These are phyloP conservation scores for Penicillium sp. DNA, from an alignment of 2,329 filamentous ascomycete genomes.

Conservation along the genomic window DNA sequence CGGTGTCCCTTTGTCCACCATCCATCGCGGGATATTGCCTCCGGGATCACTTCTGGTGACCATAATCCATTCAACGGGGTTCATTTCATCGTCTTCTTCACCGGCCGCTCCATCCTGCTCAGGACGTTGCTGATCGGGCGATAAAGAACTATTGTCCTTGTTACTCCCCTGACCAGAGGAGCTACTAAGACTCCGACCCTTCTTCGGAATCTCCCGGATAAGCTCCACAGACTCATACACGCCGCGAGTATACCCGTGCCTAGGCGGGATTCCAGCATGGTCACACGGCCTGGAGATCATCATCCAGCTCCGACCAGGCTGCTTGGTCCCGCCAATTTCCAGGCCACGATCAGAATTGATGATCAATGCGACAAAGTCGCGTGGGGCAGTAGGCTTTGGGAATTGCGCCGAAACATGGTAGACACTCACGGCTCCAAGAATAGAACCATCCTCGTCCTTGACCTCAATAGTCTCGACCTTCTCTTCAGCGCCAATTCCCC, in stretches of 20 bases:
- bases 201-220: slow-evolving; percentile 70
- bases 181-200: slow-evolving; percentile 14
- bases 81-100: slow-evolving; percentile 51
- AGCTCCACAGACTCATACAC: slow-evolving; percentile 89
- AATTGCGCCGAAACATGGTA: slow-evolving; percentile 87
- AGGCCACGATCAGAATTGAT: slow-evolving; percentile 57
- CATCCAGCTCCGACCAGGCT: slow-evolving; percentile 67
- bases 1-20: slow-evolving; percentile 87
- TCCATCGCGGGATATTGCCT: slow-evolving; percentile 80
- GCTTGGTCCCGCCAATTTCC: slow-evolving; percentile 21
- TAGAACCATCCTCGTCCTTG: slow-evolving; percentile 41
- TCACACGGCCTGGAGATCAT: slow-evolving; percentile 79
- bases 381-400: slow-evolving; percentile 77
- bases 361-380: slow-evolving; percentile 81
- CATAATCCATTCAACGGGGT: slow-evolving; percentile 87
- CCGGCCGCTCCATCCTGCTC: slow-evolving; percentile 21
- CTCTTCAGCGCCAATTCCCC: slow-evolving; percentile 80
- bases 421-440: slow-evolving; percentile 50
- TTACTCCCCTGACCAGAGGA: slow-evolving; percentile 17
- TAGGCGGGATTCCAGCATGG: slow-evolving; percentile 68
- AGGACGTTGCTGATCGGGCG: slow-evolving; percentile 28
- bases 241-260: slow-evolving; percentile 73
- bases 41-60: slow-evolving; percentile 84
- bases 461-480: slow-evolving; percentile 62
- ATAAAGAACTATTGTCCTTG: slow-evolving; percentile 34